Conservation (phyloP, 768 basidiomycete genomes). For the Pleurotus salmoneostramineus region DNA sequence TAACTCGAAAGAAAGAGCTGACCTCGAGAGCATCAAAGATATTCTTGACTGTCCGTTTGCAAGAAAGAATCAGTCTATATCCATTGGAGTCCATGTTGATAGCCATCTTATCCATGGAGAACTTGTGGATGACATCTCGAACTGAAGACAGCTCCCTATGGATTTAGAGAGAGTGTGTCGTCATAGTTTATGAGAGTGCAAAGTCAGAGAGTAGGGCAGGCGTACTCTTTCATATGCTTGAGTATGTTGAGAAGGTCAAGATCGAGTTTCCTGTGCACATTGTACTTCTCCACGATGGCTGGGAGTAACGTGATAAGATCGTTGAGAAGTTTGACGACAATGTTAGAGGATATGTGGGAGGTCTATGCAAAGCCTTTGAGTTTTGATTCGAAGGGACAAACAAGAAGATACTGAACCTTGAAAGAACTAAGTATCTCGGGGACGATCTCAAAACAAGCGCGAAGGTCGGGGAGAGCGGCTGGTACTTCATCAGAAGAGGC, state of each 20-base stretch:
- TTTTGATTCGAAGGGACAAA: too few relatives aligned
- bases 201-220: neutral
- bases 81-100: neutral
- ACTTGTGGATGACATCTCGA: neutral
- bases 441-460: too few relatives aligned
- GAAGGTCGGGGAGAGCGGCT: too few relatives aligned
- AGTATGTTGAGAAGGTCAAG: neutral
- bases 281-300: neutral
- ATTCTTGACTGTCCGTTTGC: neutral
- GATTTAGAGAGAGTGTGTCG: neutral
- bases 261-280: neutral
- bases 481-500: neutral
- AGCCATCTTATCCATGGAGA: neutral
- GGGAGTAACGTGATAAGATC: neutral
- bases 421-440: too few relatives aligned
- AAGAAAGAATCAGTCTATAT: neutral
- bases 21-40: constrained; percentile 1
- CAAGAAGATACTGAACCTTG: too few relatives aligned
- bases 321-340: neutral
- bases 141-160: neutral
- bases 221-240: neutral
- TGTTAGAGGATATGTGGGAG: neutral
- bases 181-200: neutral
- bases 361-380: neutral
- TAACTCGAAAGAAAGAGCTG: neutral